Evolutionary conservation across 495 filamentous ascomycete species (phyloP), one percentile per base, ranked within the genome.

Genomic region (Annulohypoxylon bovei): DNA sequence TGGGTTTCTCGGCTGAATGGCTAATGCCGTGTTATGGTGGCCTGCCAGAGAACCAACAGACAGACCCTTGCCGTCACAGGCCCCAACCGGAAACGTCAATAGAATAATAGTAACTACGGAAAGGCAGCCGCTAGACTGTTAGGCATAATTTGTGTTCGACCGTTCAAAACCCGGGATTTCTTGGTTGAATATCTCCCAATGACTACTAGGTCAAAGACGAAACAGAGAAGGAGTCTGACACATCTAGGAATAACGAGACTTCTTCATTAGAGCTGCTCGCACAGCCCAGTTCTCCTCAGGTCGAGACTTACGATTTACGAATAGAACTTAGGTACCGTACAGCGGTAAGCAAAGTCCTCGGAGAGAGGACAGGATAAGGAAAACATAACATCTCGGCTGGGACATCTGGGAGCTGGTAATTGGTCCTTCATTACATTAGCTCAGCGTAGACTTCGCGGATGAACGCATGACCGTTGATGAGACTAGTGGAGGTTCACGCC

Each of bases 1-100:
- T 78, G 78, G 65, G 73, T 79, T 77, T 81, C 76, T 83, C 82
- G 82, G 82, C 81, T 84, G 81, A 83, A 84, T 84, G 81, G 81
- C 75, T 84, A 83, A 84, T 84, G 81, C 81, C 79, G 81, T 83
- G 76, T 76, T 72, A 81, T 75, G 79, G 77, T 73, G 74, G 77
- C 68, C 72, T 77, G 70, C 75, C 75, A 78, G 76, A 79, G 80
- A 77, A 81, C 78, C 78, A 82, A 79, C 79, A 74, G 74, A 73
- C 71, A 75, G 70, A 75, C 73, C 63, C 77, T 78, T 77, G 77
- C 78, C 76, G 67, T 75, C 71, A 60, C 65, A 72, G 70, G 65
- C 70, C 75, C 75, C 75, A 77, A 73, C 69, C 62, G 72, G 75
- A 63, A 75, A 75, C 63, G 65, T 75, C 67, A 73, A 65, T 69